Evolutionary conservation across 208 protist genomes (phyloP).

Genomic region (Leishmania arabica): DNA sequence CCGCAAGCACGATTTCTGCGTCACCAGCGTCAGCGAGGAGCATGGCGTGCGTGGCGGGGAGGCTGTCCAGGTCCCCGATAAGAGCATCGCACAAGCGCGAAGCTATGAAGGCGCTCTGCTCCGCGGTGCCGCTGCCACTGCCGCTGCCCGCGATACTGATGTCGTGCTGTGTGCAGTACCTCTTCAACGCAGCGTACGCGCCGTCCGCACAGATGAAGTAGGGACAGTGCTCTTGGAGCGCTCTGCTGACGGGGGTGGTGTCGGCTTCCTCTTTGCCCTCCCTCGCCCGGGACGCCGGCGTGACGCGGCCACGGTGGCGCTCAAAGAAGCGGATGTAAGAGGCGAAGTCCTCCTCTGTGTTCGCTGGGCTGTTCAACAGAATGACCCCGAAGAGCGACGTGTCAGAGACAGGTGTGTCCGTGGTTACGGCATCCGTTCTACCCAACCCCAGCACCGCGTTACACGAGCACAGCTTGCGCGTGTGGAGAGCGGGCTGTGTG

Average conservation of each 20-base stretch:
- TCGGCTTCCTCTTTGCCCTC: not conserved
- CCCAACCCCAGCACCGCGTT: slow-evolving; percentile 22
- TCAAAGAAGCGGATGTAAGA: slow-evolving; percentile 53
- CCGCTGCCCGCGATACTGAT: not conserved
- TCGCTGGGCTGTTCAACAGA: slow-evolving; percentile 71
- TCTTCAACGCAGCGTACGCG: slow-evolving; percentile 43
- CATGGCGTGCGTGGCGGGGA: slow-evolving; percentile 13
- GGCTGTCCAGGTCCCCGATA: slow-evolving; percentile 61
- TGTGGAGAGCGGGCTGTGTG: not conserved
- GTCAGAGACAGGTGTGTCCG: slow-evolving; percentile 17
- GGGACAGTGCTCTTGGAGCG: slow-evolving; percentile 8
- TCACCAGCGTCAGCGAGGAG: not conserved
- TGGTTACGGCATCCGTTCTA: not conserved
- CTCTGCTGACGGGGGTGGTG: not conserved
- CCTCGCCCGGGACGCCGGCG: not conserved
- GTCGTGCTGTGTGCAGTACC: slow-evolving; percentile 32
- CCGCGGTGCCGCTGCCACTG: not conserved
- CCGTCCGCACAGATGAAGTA: slow-evolving; percentile 82
- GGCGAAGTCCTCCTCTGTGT: slow-evolving; percentile 45
- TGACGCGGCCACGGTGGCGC: slow-evolving; percentile 22
- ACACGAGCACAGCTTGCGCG: slow-evolving; percentile 41
- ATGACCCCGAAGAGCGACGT: slow-evolving; percentile 52
- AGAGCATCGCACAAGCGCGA: slow-evolving; percentile 37
- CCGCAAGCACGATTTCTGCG: not conserved
- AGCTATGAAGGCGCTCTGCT: slow-evolving; percentile 6